phyloP scores from a whole-genome alignment of 164 flowering plant species.

The Aristolochia californica region DNA sequence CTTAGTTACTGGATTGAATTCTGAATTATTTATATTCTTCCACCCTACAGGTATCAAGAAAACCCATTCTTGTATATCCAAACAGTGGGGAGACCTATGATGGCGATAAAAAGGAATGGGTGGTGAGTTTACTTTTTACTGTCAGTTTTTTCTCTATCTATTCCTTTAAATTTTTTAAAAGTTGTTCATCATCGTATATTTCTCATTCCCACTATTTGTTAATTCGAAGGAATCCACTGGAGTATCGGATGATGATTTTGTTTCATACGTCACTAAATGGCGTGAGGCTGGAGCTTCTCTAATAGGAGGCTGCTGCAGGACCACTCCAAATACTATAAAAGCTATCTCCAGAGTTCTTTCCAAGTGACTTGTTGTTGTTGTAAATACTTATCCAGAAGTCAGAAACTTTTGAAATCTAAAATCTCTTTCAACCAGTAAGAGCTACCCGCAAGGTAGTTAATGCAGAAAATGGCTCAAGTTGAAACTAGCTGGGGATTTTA shows the following conservation, averaged over 20 bases:
- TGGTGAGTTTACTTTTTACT: constrained; percentile 36
- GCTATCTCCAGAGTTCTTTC: constrained; percentile 41
- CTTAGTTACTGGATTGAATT: too few relatives aligned
- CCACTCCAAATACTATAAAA: constrained; percentile 70
- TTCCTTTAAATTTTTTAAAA: not conserved
- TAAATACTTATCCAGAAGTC: too few relatives aligned
- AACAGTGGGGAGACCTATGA: constrained; percentile 94
- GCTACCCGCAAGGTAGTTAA: not conserved
- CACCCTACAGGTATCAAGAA: constrained; percentile 50
- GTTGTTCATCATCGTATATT: not conserved
- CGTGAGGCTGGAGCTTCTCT: constrained; percentile 69
- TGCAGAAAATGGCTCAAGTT: not conserved
- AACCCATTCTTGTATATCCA: constrained; percentile 77
- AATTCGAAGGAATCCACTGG: constrained; percentile 54
- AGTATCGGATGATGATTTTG: constrained; percentile 55
- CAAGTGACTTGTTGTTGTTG: not conserved
- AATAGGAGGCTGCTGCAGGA: constrained; percentile 91
- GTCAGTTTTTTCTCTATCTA: not conserved
- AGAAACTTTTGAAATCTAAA: too few relatives aligned
- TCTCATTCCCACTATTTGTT: not conserved
- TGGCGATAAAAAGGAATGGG: constrained; percentile 59
- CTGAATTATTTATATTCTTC: not conserved
- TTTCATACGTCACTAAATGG: constrained; percentile 65
- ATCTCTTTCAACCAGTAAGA: too few relatives aligned
- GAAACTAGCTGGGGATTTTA: not conserved